Percentiles rank a stretch among this genome's conserved stretches.
Conservation (phyloP, 805 yeast genomes). For the Hanseniaspora mollemarum region DNA sequence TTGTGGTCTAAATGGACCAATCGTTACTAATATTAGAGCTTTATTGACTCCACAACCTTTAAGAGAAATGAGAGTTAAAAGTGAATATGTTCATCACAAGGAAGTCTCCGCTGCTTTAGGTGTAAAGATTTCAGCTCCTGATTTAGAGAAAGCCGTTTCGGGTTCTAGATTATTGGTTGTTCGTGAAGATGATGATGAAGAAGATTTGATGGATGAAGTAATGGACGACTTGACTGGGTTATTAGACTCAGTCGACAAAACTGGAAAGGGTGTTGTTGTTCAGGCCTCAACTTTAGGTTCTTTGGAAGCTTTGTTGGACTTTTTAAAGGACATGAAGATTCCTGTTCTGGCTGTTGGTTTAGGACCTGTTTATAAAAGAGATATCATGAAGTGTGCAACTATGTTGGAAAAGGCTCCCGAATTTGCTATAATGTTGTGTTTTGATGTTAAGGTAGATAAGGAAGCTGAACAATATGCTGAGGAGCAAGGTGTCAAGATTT, state of each 20-base stretch:
- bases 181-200: conserved; percentile 96
- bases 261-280: conserved; percentile 95
- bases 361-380: conserved; percentile 97
- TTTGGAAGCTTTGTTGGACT: conserved; percentile 88
- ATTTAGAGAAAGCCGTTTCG: conserved; percentile 95
- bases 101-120: conserved; percentile 98
- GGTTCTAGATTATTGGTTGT: conserved; percentile 93
- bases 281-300: conserved; percentile 99
- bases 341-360: conserved; percentile 97
- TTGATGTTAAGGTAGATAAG: conserved; percentile 92
- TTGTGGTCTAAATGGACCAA: conserved; percentile 98
- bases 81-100: conserved; percentile 93
- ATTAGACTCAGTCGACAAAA: conserved; percentile 84
- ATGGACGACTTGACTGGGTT: conserved; percentile 96
- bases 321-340: conserved; percentile 95
- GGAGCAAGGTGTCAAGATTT: conserved; percentile 81
- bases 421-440: conserved; percentile 94
- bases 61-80: conserved; percentile 88
- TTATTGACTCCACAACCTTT: conserved; percentile 94
- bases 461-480: conserved; percentile 98
- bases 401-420: conserved; percentile 96
- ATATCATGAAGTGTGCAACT: conserved; percentile 92
- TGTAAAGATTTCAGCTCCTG: conserved; percentile 96
- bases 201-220: conserved; percentile 91
- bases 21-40: conserved; percentile 91